A percentile compares a stretch with the other conserved stretches of the same genome.
Conservation (phyloP, 1,284 basidiomycete species). For the Rhodotorula sp. region DNA sequence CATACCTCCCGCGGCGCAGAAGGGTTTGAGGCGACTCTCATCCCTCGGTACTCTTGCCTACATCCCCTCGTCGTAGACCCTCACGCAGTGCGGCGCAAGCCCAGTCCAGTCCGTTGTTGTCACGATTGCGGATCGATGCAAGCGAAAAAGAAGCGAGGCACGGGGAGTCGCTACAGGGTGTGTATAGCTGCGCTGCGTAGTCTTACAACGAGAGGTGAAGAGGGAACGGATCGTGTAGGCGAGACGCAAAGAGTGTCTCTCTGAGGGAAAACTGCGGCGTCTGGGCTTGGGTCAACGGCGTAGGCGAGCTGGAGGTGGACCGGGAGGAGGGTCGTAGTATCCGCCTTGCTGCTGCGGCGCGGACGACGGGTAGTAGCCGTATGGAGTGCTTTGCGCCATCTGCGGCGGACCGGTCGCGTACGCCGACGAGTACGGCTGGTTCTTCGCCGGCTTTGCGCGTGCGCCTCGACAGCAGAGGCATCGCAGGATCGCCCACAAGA, state of each 20-base stretch:
- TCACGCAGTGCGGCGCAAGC: too few relatives aligned
- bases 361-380: conserved; percentile 12
- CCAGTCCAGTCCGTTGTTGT: too few relatives aligned
- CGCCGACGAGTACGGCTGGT: conserved; percentile 9
- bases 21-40: too few relatives aligned
- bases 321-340: conserved; percentile 3
- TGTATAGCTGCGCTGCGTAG: not conserved
- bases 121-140: too few relatives aligned
- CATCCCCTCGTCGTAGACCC: too few relatives aligned
- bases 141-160: too few relatives aligned
- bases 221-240: too few relatives aligned
- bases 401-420: conserved; percentile 1
- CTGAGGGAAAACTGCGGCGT: too few relatives aligned
- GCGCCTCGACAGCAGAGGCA: conserved; percentile 39
- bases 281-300: too few relatives aligned
- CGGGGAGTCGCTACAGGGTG: not conserved
- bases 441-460: conserved; percentile 4
- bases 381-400: not conserved
- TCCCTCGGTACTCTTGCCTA: too few relatives aligned
- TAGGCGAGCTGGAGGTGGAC: conserved; percentile 6
- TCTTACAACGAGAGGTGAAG: not conserved
- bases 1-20: too few relatives aligned
- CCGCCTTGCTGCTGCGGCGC: not conserved
- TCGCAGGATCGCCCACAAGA: conserved; percentile 47
- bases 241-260: too few relatives aligned